These are phyloP conservation scores for Cystofilobasidium ferigula DNA, from an alignment of 768 basidiomycete species.

Conservation along the genomic window DNA sequence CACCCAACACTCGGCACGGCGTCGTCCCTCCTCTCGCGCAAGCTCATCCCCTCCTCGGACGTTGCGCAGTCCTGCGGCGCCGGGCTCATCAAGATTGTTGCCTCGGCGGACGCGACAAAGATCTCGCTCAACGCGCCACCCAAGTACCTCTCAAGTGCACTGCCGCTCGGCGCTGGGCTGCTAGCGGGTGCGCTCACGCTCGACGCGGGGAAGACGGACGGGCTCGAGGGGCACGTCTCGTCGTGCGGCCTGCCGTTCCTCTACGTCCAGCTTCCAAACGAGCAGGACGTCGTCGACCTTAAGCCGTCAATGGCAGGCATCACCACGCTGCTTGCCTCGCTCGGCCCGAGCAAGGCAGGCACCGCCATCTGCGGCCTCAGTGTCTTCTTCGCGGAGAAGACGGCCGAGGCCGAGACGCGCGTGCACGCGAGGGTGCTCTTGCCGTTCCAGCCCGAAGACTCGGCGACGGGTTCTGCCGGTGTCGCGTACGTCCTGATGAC, in stretches of 20 bases:
- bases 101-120: not conserved
- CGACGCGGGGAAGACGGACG: not conserved
- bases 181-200: not conserved
- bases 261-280: not conserved
- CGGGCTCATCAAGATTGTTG: not conserved
- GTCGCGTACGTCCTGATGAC: not conserved
- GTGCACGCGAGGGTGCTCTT: not conserved
- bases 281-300: slow-evolving; percentile 2
- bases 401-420: not conserved
- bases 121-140: not conserved
- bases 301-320: not conserved
- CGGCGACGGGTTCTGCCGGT: not conserved
- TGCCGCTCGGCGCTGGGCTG: not conserved
- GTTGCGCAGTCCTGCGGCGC: slow-evolving; percentile 1
- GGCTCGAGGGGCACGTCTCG: not conserved
- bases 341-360: not conserved
- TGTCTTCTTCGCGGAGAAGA: slow-evolving; percentile 9
- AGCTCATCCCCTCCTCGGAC: not conserved
- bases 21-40: not conserved
- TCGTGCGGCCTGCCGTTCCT: slow-evolving; percentile 10
- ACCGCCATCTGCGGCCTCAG: not conserved
- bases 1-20: slow-evolving; percentile 12
- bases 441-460: not conserved
- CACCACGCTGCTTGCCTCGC: not conserved
- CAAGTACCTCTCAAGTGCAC: not conserved